These are phyloP conservation scores for Jamesozyma piceae DNA, from an alignment of 805 yeast species.

Conservation along the genomic window DNA sequence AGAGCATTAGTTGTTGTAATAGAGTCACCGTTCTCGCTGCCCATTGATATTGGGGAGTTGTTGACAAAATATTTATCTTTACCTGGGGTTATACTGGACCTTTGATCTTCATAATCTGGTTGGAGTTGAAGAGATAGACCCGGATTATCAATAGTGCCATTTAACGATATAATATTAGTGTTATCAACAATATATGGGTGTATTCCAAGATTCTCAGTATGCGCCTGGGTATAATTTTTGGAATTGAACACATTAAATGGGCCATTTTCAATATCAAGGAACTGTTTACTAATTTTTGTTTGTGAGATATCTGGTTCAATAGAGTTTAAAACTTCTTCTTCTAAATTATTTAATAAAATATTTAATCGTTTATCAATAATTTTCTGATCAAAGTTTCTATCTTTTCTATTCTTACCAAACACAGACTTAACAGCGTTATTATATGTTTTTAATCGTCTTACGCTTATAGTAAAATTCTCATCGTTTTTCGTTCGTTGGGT, in stretches of 20 bases:
- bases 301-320: not conserved
- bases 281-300: not conserved
- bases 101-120: not conserved
- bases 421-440: slow-evolving; percentile 22
- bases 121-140: not conserved
- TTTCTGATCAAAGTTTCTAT: slow-evolving; percentile 13
- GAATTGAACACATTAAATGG: not conserved
- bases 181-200: too few species aligned
- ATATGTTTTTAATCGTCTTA: slow-evolving; percentile 25
- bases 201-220: not conserved
- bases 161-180: not conserved
- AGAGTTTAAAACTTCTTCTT: slow-evolving; percentile 4
- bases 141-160: not conserved
- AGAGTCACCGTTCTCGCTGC: not conserved
- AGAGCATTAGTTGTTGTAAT: not conserved
- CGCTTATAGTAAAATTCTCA: slow-evolving; percentile 23
- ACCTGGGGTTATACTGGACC: not conserved
- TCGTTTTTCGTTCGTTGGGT: not conserved
- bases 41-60: not conserved
- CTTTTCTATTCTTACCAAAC: slow-evolving; percentile 7
- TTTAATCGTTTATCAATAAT: slow-evolving; percentile 17
- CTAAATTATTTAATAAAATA: slow-evolving; percentile 9
- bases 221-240: not conserved
- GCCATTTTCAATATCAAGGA: not conserved
- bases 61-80: too few species aligned